A percentile compares a stretch with the other conserved stretches of the same genome.
Evolutionary conservation across 805 yeast species (phyloP).

Genomic region (Kodamaea kaohsiungensis): DNA sequence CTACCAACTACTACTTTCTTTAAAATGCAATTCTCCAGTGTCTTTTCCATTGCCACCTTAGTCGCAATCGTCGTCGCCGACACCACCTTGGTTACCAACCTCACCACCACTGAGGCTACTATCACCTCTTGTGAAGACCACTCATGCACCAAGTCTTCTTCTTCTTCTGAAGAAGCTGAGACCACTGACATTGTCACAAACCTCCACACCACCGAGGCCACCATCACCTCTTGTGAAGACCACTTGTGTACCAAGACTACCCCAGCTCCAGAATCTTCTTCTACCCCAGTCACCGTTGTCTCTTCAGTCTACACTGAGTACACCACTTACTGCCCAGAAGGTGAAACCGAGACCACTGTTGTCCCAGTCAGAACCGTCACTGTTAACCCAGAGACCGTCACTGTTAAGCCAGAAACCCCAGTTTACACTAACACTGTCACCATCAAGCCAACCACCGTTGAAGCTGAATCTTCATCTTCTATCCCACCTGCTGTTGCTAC

Average conservation of each 20-base stretch:
- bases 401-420: slow-evolving; percentile 29
- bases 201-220: slow-evolving; percentile 21
- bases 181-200: slow-evolving; percentile 18
- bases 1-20: slow-evolving; percentile 12
- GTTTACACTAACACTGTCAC: slow-evolving; percentile 29
- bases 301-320: slow-evolving; percentile 28
- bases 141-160: slow-evolving; percentile 16
- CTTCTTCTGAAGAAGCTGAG: not conserved
- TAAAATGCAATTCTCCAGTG: slow-evolving; percentile 23
- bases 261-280: not conserved
- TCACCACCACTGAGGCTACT: slow-evolving; percentile 23
- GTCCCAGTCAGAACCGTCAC: slow-evolving; percentile 7
- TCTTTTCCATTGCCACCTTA: slow-evolving; percentile 22
- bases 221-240: slow-evolving; percentile 28
- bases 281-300: slow-evolving; percentile 11
- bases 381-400: slow-evolving; percentile 12
- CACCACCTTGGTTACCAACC: slow-evolving; percentile 19
- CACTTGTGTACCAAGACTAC: slow-evolving; percentile 18
- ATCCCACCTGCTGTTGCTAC: slow-evolving; percentile 12
- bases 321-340: slow-evolving; percentile 40
- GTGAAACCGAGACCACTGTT: slow-evolving; percentile 18
- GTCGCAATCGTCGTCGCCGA: slow-evolving; percentile 20
- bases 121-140: slow-evolving; percentile 27
- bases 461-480: slow-evolving; percentile 19
- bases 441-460: slow-evolving; percentile 24